Evolutionary conservation across 2,329 filamentous ascomycete species (phyloP).

Genomic region (Sclerotinia borealis): DNA sequence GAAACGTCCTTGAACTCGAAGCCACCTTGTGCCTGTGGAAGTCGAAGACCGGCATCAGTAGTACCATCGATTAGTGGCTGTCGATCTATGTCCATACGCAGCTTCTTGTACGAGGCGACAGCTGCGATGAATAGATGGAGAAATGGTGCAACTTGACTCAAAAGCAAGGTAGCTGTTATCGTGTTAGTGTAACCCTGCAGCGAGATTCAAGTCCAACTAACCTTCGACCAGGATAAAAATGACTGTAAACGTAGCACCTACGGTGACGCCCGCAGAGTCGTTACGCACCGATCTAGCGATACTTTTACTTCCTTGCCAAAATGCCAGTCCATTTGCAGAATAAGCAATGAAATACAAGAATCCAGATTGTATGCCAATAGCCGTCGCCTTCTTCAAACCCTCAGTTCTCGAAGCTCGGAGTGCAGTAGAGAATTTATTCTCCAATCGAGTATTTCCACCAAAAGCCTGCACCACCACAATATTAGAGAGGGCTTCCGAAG

Average conservation of each 20-base stretch:
- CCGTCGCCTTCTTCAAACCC: slow-evolving; percentile 44
- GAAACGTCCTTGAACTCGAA: slow-evolving; percentile 7
- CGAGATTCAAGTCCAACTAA: slow-evolving; percentile 25
- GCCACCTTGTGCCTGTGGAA: slow-evolving; percentile 10
- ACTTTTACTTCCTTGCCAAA: slow-evolving; percentile 50
- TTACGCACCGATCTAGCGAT: slow-evolving; percentile 36
- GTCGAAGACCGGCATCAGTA: slow-evolving; percentile 9
- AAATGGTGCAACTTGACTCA: slow-evolving; percentile 57
- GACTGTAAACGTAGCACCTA: slow-evolving; percentile 42
- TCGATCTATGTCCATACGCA: slow-evolving; percentile 32
- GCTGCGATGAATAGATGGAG: slow-evolving; percentile 55
- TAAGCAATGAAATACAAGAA: slow-evolving; percentile 31
- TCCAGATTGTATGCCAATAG: slow-evolving; percentile 44
- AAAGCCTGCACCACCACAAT: slow-evolving; percentile 48
- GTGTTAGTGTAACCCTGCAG: slow-evolving; percentile 1
- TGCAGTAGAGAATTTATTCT: slow-evolving; percentile 42
- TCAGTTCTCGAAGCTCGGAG: slow-evolving; percentile 38
- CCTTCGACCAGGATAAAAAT: slow-evolving; percentile 48
- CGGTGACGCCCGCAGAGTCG: slow-evolving; percentile 16
- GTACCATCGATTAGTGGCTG: slow-evolving; percentile 22
- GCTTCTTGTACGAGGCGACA: slow-evolving; percentile 50
- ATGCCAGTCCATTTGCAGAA: slow-evolving; percentile 51
- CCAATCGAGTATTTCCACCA: slow-evolving; percentile 43
- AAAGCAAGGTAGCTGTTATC: slow-evolving; percentile 42
- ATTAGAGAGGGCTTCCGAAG: slow-evolving; percentile 46